Percentiles rank a stretch among this genome's conserved stretches.
Evolutionary conservation across 2,329 filamentous ascomycete genomes (phyloP).

Genomic region (Knufia petricola): DNA sequence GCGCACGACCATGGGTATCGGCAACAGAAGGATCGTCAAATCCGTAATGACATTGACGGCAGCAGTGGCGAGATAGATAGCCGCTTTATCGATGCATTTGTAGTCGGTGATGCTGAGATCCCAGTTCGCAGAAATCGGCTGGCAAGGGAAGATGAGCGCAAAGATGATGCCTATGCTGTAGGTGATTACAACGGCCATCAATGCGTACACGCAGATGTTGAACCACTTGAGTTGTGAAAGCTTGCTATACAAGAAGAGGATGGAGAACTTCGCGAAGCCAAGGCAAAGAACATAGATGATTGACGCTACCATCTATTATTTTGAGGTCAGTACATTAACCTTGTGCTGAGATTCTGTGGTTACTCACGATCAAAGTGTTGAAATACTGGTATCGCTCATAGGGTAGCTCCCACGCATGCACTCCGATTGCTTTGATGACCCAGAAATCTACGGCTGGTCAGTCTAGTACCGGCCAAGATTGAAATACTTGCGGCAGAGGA

Average conservation of each 20-base stretch:
- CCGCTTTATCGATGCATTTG: constrained; percentile 18
- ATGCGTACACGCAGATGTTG: constrained; percentile 9
- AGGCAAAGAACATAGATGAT: constrained; percentile 26
- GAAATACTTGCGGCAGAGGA: neutral
- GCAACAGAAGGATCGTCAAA: constrained; percentile 21
- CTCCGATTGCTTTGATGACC: neutral
- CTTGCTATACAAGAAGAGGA: constrained; percentile 26
- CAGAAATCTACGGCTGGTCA: neutral
- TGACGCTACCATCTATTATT: constrained; percentile 19
- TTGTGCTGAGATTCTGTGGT: constrained; percentile 19
- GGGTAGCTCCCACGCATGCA: constrained; percentile 3
- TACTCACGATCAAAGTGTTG: neutral
- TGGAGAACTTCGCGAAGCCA: constrained; percentile 27
- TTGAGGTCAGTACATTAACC: too few relatives aligned
- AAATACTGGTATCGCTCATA: neutral
- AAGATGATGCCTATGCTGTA: constrained; percentile 19
- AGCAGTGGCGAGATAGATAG: constrained; percentile 22
- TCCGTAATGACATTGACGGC: constrained; percentile 24
- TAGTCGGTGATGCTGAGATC: constrained; percentile 13
- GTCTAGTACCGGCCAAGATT: neutral
- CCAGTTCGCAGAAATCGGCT: constrained; percentile 22
- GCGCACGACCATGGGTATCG: constrained; percentile 24
- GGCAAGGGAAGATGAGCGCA: constrained; percentile 23
- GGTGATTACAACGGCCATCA: constrained; percentile 15
- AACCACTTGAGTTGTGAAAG: constrained; percentile 19